Evolutionary conservation across 495 filamentous ascomycete species (phyloP).

Genomic region (Talaromyces proteolyticus): DNA sequence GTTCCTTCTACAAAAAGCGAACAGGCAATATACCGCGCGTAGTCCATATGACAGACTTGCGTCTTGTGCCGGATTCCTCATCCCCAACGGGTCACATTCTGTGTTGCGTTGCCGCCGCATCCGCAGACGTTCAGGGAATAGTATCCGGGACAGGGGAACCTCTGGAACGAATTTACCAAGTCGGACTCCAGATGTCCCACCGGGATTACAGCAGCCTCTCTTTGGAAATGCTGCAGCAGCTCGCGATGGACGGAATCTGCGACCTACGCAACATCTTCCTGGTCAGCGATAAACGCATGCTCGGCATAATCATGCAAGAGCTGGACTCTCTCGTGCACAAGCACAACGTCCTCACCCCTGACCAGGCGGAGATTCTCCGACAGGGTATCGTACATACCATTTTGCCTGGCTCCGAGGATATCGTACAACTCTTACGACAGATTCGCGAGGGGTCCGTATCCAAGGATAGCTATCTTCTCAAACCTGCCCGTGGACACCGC

Average conservation of each 20-base stretch:
- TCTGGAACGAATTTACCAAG: conserved; percentile 31
- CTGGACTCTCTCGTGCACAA: conserved; percentile 17
- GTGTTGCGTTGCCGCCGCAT: conserved; percentile 14
- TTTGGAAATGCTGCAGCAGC: conserved; percentile 21
- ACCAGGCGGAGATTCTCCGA: conserved; percentile 18
- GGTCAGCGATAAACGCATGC: conserved; percentile 39
- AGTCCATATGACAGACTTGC: conserved; percentile 13
- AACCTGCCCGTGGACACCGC: conserved; percentile 28
- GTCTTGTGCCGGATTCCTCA: conserved; percentile 10
- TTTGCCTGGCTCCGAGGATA: conserved; percentile 13
- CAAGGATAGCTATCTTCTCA: conserved; percentile 27
- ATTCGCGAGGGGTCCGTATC: background rate
- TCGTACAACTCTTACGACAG: conserved; percentile 5
- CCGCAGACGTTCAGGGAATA: background rate
- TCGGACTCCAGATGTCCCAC: conserved; percentile 35
- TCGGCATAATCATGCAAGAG: conserved; percentile 33
- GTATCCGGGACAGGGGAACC: conserved; percentile 13
- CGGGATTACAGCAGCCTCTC: conserved; percentile 23
- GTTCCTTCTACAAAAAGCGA: conserved; percentile 10
- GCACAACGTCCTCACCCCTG: conserved; percentile 14
- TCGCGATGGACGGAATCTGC: conserved; percentile 29
- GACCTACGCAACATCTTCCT: conserved; percentile 36
- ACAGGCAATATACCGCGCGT: conserved; percentile 11
- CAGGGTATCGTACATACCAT: conserved; percentile 16
- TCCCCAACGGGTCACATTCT: conserved; percentile 14